Evolutionary conservation across 2,329 filamentous ascomycete species (phyloP).

Genomic region (Trichoderma sp.): DNA sequence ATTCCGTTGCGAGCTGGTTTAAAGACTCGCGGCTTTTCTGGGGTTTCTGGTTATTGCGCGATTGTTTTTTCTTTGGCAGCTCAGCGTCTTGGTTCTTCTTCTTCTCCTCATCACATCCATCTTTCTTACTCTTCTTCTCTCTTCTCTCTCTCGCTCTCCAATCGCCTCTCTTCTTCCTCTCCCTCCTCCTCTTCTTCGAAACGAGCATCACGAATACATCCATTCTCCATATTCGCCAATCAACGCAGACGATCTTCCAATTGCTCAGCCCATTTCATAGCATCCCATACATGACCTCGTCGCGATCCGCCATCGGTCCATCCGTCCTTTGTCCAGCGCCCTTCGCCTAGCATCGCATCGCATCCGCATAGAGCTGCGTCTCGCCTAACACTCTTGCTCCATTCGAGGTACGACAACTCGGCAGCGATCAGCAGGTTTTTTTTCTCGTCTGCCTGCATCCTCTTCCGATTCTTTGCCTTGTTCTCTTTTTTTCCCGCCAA

Average conservation of each 20-base stretch:
- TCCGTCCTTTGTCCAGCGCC: not conserved
- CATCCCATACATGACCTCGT: not conserved
- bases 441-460: not conserved
- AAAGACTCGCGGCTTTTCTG: not conserved
- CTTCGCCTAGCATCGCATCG: not conserved
- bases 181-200: not conserved
- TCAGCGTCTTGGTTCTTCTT: not conserved
- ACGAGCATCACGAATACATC: not conserved
- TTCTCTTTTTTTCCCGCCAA: not conserved
- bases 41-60: not conserved
- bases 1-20: not conserved
- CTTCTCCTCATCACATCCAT: not conserved
- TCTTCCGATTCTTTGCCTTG: not conserved
- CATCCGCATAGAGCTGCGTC: not conserved
- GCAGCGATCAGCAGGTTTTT: slow-evolving; percentile 5
- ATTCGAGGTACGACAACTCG: not conserved
- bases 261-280: not conserved
- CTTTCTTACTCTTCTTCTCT: not conserved
- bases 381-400: not conserved
- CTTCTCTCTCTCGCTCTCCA: not conserved
- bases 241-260: not conserved
- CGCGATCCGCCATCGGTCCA: slow-evolving; percentile 6
- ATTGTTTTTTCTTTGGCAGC: not conserved
- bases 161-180: not conserved
- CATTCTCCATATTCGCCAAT: not conserved